Evolutionary conservation across 495 filamentous ascomycete genomes (phyloP).

Genomic region (Cercophora newfieldiana): DNA sequence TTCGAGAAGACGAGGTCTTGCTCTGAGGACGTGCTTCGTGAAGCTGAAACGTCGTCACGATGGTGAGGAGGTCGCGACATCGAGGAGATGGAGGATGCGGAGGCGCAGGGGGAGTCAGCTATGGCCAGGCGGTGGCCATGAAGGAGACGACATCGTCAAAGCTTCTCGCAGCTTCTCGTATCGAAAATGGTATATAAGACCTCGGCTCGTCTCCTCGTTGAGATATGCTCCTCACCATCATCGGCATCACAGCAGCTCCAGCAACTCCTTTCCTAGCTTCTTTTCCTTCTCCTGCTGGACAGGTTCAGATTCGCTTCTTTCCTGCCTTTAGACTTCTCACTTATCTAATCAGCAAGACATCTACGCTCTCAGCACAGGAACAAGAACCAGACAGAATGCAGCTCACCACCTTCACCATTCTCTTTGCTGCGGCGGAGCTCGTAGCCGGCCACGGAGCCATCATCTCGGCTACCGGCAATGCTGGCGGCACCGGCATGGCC

Average conservation of each 20-base stretch:
- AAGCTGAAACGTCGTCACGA: neutral
- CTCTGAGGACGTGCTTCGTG: neutral
- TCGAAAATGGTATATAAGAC: neutral
- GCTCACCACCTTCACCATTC: conserved; percentile 33
- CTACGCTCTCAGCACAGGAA: conserved; percentile 27
- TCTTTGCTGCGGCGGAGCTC: conserved; percentile 32
- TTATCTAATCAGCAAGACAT: conserved; percentile 1
- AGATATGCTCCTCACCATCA: neutral
- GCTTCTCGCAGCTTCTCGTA: neutral
- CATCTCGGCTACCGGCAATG: conserved; percentile 47
- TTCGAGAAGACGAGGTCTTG: neutral
- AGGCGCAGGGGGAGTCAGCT: too few species aligned
- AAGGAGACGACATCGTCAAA: neutral
- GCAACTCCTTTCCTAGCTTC: neutral
- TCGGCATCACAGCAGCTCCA: neutral
- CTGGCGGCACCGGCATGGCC: conserved; percentile 50
- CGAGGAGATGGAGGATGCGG: too few species aligned
- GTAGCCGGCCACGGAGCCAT: conserved; percentile 53
- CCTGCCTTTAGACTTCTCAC: conserved; percentile 15
- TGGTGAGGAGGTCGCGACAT: neutral
- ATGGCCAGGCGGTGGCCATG: neutral
- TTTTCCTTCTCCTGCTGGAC: conserved; percentile 33
- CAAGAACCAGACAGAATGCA: conserved; percentile 18
- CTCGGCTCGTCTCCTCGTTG: neutral
- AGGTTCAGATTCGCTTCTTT: too few species aligned